Conservation (phyloP, 169 alveolate genomes). For the Eimeria acervulina region DNA sequence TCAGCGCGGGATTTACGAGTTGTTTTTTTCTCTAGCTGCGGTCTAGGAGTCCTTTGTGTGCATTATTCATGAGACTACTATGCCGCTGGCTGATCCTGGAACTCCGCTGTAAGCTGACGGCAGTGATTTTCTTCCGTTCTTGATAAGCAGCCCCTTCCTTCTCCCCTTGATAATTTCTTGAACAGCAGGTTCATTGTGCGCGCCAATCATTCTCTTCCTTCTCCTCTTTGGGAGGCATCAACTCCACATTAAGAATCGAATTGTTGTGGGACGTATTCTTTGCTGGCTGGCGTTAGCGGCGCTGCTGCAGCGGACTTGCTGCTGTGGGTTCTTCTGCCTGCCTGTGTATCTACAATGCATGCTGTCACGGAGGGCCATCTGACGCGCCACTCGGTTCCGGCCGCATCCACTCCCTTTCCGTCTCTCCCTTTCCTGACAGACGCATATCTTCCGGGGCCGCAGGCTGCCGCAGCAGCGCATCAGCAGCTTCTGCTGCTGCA, state of each 20-base stretch:
- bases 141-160: neutral
- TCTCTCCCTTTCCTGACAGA: constrained; percentile 66
- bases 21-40: neutral
- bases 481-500: constrained; percentile 63
- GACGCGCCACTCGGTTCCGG: constrained; percentile 3
- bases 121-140: constrained; percentile 9
- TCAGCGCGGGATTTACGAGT: neutral
- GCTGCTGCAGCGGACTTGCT: neutral
- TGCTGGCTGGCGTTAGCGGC: neutral
- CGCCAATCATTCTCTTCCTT: neutral
- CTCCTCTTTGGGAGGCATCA: neutral
- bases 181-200: neutral
- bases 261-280: neutral
- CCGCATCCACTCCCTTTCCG: neutral
- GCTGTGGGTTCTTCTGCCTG: neutral
- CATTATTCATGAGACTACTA: neutral
- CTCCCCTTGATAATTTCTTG: neutral
- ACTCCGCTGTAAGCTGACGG: neutral
- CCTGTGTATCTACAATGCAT: neutral
- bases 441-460: constrained; percentile 42
- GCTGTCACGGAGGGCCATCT: neutral
- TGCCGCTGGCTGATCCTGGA: neutral
- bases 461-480: constrained; percentile 51
- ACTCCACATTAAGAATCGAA: neutral
- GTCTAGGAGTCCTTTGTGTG: neutral